Evolutionary conservation across 225 moss, liverwort and hornwort species (phyloP), one percentile per base, ranked within the genome.

Genomic region (Antitrichia curtipendula): DNA sequence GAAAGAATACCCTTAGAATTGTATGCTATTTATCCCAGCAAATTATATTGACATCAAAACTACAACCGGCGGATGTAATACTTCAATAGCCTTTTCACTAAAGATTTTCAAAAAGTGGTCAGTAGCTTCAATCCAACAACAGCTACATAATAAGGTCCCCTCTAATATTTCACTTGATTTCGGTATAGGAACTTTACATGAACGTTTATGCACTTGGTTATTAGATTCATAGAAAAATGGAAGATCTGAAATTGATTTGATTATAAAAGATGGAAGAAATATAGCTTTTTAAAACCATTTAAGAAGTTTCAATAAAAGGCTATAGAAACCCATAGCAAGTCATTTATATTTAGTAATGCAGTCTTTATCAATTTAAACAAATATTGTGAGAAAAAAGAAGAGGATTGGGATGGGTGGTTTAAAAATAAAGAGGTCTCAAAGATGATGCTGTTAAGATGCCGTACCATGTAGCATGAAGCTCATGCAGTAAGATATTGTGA

Each of bases 311-410:
- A 22, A 68, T 38, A 10, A 13, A 12, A 13, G 38, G 38, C 38
- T 7, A 68, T 68, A 4, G 13, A 68, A 68, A 23, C 1, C 12
- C 3, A 38, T 68, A 68, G 12, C 38, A 68, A 3, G 4, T 68
- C 68, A 38, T 1, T 6, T 22, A 12, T 38, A 22, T 68, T 38
- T 38, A 10, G 22, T 22, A 1, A 68, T 68, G 22, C 1, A 21
- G 2, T 0, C 7, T 36, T 3, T 2, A n/a, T 1, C 1, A 10
- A 68, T 38, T 38, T 6, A 38, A 68, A 5, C 1, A 2, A 65
- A 20, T 1, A 36, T 2, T 65, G 36, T 36, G 6, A 68, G 38
- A 68, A 13, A 22, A 12, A 66, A 38, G 7, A 38, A 19, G n/a
- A n/a, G 8, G 8, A 40, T 69, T 24, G 13, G 8, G 4, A 13